These are phyloP conservation scores for Tuber microsphaerosporum DNA, from an alignment of 495 filamentous ascomycete genomes.

Conservation along the genomic window DNA sequence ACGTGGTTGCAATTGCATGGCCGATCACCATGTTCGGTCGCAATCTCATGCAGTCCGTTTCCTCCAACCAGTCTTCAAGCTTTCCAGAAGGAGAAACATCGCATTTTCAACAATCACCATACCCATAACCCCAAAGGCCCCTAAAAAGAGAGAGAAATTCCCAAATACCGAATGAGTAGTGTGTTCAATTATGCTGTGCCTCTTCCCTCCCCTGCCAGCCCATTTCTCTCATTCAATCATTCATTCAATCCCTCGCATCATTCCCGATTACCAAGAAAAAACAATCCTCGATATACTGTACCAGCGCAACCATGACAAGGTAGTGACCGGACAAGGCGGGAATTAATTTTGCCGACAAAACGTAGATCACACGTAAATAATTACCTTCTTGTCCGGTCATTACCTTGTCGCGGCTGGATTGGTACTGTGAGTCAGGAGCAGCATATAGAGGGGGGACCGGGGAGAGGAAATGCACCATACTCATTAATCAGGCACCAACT, in stretches of 20 bases:
- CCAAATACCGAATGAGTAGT: not conserved
- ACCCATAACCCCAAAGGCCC: slow-evolving; percentile 15
- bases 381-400: not conserved
- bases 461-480: not conserved
- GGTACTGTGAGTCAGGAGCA: not conserved
- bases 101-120: slow-evolving; percentile 19
- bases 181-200: not conserved
- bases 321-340: not conserved
- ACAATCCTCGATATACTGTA: not conserved
- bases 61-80: slow-evolving; percentile 33
- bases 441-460: not conserved
- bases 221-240: not conserved
- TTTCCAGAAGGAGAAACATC: slow-evolving; percentile 37
- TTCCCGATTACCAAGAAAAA: not conserved
- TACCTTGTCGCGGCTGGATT: not conserved
- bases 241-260: not conserved
- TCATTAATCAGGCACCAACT: not conserved
- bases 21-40: slow-evolving; percentile 23
- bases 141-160: slow-evolving; percentile 3
- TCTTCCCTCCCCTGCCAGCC: not conserved
- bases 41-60: slow-evolving; percentile 26
- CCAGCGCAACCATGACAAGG: not conserved
- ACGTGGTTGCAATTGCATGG: slow-evolving; percentile 39
- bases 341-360: not conserved
- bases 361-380: not conserved